Base-by-base conservation (phyloP, 805 yeast species). In the Starmerella stigmatis region DNA sequence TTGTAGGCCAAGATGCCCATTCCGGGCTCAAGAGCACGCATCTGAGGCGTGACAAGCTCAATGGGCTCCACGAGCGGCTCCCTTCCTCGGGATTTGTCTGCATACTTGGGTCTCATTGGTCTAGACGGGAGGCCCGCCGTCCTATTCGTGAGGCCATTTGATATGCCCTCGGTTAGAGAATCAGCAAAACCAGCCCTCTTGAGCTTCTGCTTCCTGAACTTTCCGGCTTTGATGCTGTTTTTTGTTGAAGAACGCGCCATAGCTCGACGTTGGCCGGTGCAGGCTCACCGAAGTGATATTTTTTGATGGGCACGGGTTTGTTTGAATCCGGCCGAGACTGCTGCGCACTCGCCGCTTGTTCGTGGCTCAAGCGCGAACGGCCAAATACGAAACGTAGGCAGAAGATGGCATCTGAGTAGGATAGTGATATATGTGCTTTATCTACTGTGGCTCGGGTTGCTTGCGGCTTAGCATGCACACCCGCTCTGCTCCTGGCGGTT, bases 391-490 rank as follows among this genome's bases (percentile, higher is more conserved):
- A n/a, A n/a, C n/a, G n/a, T n/a, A n/a, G n/a, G n/a, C n/a, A n/a
- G n/a, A n/a, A n/a, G n/a, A n/a, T n/a, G n/a, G n/a, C n/a, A n/a
- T n/a, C n/a, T n/a, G n/a, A n/a, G n/a, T n/a, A n/a, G n/a, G n/a
- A n/a, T n/a, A n/a, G n/a, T n/a, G n/a, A n/a, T n/a, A n/a, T n/a
- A n/a, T n/a, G n/a, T n/a, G n/a, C n/a, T n/a, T n/a, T n/a, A n/a
- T n/a, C n/a, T n/a, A n/a, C n/a, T n/a, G n/a, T n/a, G n/a, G n/a
- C n/a, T n/a, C n/a, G n/a, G n/a, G n/a, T n/a, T n/a, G n/a, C n/a
- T n/a, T n/a, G n/a, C n/a, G n/a, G n/a, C 11, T 47, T 49, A 66
- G 58, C 71, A 66, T 28, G 60, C 61, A 49, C 70, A 65, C 12
- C 64, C 59, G 42, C 40, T 12, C 41, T 50, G 57, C 39, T 45